Base-by-base conservation (phyloP, 1,139 yeast genomes). In the Eremothecium cymbalariae region DNA sequence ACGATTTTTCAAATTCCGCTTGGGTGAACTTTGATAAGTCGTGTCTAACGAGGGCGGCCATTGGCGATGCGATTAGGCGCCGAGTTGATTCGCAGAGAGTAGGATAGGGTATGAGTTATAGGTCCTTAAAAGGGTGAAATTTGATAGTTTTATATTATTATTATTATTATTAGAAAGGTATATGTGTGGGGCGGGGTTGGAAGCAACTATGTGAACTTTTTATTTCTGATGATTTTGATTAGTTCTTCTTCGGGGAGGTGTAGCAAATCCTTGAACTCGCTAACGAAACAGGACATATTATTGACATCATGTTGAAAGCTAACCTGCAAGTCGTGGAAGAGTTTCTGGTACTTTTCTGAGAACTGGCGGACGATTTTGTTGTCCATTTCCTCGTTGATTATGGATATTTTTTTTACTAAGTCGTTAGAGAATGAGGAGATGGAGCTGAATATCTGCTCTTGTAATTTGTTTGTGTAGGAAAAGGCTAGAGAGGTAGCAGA, bases 371-470 rank as follows among this genome's bases (percentile, higher is more conserved):
- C 44, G 2, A 62, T 48, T 30, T 52, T 58, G 25, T 51, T 48
- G 34, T 60, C 61, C 37, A 62, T 42, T 37, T 60, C 65, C 7
- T 51, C 48, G 35, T 61, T 61, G 30, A 62, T 58, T 6, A 62
- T 45, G 5, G 51, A 44, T 21, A 62, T 53, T 38, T 61, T 62
- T 8, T 45, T 42, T 0, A 51, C 47, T 31, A 62, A 39, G 23
- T 59, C 60, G n/a, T 49, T 47, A 1, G 65, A 55, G 41, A 62
- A 62, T 2, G 38, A 36, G 3, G 47, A 39, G 12, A 62, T 54
- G 0, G 65, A 61, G 6, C 48, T 50, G 34, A 40, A 50, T 6
- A 62, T 61, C 36, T 62, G 64, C 17, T 53, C 49, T 35, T 62
- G 65, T 13, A 62, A 37, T 9, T 51, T 50, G 27, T 49, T 48